These are phyloP conservation scores for Colletotrichum sp. DNA, from an alignment of 2,329 filamentous ascomycete genomes.

Conservation along the genomic window DNA sequence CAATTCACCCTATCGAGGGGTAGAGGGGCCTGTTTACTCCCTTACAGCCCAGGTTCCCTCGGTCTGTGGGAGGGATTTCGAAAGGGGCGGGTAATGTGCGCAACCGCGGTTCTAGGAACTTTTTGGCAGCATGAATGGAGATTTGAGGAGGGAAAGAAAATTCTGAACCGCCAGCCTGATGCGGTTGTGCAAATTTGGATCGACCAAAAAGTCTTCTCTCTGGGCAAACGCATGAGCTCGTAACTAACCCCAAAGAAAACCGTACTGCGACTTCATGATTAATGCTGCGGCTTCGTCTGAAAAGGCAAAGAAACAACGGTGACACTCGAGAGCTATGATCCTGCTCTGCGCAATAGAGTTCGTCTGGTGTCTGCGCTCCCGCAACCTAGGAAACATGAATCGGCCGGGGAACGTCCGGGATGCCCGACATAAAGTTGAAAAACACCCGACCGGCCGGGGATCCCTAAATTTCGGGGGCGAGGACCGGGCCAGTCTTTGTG, in stretches of 20 bases:
- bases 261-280: neutral
- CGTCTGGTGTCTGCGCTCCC: neutral
- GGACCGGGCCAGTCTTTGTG: neutral
- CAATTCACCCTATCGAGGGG: neutral
- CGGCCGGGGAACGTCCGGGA: neutral
- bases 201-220: neutral
- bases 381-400: neutral
- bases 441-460: neutral
- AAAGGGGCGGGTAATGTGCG: neutral
- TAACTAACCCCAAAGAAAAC: neutral
- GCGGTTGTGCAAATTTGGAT: neutral
- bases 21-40: neutral
- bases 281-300: neutral
- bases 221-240: neutral
- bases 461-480: neutral
- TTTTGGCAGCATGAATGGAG: neutral
- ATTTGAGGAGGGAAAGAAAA: neutral
- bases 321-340: neutral
- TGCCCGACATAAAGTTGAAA: neutral
- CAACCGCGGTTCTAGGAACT: neutral
- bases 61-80: slow-evolving; percentile 6
- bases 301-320: neutral
- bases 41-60: neutral
- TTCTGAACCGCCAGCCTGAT: neutral
- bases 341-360: neutral